Base-by-base conservation (phyloP, 164 flowering plant species). In the Saururus chinensis region DNA sequence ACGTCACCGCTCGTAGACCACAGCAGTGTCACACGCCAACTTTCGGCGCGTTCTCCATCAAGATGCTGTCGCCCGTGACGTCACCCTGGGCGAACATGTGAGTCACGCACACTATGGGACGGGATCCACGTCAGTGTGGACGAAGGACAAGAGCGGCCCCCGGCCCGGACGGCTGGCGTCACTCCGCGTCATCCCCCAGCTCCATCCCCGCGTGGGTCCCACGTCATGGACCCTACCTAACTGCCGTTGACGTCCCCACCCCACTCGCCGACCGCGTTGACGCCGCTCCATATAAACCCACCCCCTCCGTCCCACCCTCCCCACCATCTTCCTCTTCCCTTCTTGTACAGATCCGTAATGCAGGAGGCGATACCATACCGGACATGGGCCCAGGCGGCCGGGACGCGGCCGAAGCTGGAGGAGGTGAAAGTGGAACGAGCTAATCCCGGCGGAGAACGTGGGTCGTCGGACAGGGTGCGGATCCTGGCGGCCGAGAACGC, bases 291-390 rank as follows among this genome's bases (percentile, higher is more conserved):
- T 30, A 30, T 30, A 30, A 2, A 30, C 37, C 37, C 37, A 30
- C 37, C 37, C 37, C 37, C 37, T 30, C 37, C 37, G 6, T n/a
- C 37, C 37, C 37, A 30, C 37, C 37, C n/a, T 7, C 17, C 49
- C 17, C 16, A 45, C 17, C 49, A 4, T 13, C 45, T 41, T 41
- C 1, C 45, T 1, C 12, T 9, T 41, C 1, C 3, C 11, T 41
- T 41, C 12, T 41, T 8, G 14, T 3, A 17, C 0, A 45, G 49
- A 45, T 30, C 37, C 6, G 9, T 4, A 55, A 81, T 80, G 88
- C 86, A 81, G 13, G 74, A 85, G 48, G 87, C 84, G 41, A 71
- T 81, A 7, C 82, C 90, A 51, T 82, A 80, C 75, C 75, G 72
- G 35, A 58, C 78, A 30, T 81, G 85, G 85, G 30, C 13, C 21